Base-by-base conservation (phyloP, 768 basidiomycete genomes). In the Boletus patriciae region DNA sequence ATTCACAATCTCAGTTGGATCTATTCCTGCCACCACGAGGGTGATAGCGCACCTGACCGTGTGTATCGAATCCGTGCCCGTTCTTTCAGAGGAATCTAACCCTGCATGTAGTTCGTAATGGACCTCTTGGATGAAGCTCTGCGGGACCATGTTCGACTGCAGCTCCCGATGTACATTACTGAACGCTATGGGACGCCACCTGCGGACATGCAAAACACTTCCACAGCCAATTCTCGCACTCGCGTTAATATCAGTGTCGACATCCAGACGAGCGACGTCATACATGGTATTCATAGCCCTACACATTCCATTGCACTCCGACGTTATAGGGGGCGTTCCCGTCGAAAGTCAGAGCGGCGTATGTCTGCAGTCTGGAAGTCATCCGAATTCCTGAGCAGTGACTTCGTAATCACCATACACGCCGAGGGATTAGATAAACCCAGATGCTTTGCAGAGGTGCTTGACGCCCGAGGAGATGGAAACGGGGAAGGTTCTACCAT, bases 1-100 rank as follows among this genome's bases (percentile, higher is more conserved):
- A 51, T 84, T 85, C 62, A 81, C 78, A 0, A 81, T 85, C 37
- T 85, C 84, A 4, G 62, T 85, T 5, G 84, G 84, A 11, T 78
- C 80, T 0, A 76, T 85, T 49, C 79, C 80, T 31, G 70, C 79
- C 0, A 57, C 60, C 2, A 60, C 75, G 41, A 77, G 66, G 1
- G 76, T 84, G 4, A 70, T 68, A 25, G 74, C 76, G 0, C 69
- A 67, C 34, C 25, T 84, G 34, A 77, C 77, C 43, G 83, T 84
- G 61, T 51, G 77, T 63, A 46, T 38, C 21, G 10, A 3, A 13
- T 38, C 19, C 1, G 11, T 54, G 3, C n/a, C 29, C 5, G 1
- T 43, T 23, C 23, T 33, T 19, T 42, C 13, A 25, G 33, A 9
- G 9, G 27, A 19, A 57, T 51, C 43, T 8, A 60, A 16, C 19